phyloP scores from a whole-genome alignment of 768 basidiomycete species.

The Leccinellum albellum region DNA sequence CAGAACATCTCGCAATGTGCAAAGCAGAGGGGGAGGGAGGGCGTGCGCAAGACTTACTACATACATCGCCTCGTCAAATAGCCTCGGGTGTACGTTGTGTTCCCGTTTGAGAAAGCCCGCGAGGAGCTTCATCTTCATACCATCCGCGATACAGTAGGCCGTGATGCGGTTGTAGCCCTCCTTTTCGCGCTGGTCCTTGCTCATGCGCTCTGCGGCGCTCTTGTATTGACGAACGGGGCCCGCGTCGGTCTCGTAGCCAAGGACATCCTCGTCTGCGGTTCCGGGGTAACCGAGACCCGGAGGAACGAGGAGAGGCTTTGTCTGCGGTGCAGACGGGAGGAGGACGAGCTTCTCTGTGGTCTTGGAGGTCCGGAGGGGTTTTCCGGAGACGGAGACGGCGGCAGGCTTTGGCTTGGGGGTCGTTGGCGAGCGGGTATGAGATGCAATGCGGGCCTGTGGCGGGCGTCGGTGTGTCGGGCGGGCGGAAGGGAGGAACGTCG shows the following conservation, averaged over 20 bases:
- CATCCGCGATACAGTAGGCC: constrained; percentile 86
- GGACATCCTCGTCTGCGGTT: constrained; percentile 41
- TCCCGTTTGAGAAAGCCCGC: constrained; percentile 87
- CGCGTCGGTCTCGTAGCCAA: constrained; percentile 64
- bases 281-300: constrained; percentile 13
- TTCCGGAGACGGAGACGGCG: constrained; percentile 29
- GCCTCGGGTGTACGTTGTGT: constrained; percentile 81
- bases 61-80: constrained; percentile 93
- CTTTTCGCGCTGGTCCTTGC: constrained; percentile 75
- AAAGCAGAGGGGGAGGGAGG: not conserved
- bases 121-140: constrained; percentile 78
- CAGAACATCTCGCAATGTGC: not conserved
- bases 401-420: constrained; percentile 15
- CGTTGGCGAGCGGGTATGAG: constrained; percentile 14
- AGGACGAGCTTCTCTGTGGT: constrained; percentile 88
- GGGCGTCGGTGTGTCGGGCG: constrained; percentile 24
- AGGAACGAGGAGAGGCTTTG: constrained; percentile 52
- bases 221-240: constrained; percentile 70
- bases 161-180: constrained; percentile 81
- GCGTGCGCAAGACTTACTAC: constrained; percentile 52
- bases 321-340: constrained; percentile 87
- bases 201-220: constrained; percentile 86
- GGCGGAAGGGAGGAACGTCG: constrained; percentile 18
- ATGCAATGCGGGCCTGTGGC: constrained; percentile 18
- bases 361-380: constrained; percentile 80